Percentiles rank a stretch among this genome's conserved stretches.
Evolutionary conservation across 768 basidiomycete species (phyloP).

Genomic region (Podaxis sp.): DNA sequence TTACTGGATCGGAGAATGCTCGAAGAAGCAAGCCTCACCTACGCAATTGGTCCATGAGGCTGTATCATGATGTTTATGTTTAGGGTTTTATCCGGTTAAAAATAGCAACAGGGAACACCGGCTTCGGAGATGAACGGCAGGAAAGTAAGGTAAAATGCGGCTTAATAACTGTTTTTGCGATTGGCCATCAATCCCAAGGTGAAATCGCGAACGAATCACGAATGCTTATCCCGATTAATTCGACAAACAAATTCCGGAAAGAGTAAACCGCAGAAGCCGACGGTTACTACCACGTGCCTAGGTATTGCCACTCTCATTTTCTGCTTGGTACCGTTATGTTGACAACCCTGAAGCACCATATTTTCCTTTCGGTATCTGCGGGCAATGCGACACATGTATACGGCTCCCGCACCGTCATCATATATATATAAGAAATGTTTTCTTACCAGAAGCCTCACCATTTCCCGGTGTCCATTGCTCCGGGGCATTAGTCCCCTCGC

Average conservation of each 20-base stretch:
- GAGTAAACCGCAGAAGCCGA: not conserved
- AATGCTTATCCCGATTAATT: not conserved
- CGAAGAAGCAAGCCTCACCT: not conserved
- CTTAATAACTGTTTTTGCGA: not conserved
- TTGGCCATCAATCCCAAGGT: not conserved
- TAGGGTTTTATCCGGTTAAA: not conserved
- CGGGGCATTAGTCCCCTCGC: not conserved
- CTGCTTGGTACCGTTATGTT: not conserved
- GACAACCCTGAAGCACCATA: not conserved
- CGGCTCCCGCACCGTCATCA: not conserved
- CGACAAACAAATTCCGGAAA: not conserved
- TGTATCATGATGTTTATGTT: not conserved
- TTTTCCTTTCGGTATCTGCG: not conserved
- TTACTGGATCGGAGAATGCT: not conserved
- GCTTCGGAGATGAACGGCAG: not conserved
- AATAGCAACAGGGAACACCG: not conserved
- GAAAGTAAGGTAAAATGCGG: no score
- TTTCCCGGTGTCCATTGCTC: not conserved
- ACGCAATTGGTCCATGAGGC: not conserved
- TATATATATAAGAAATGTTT: not conserved
- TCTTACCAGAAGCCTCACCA: not conserved
- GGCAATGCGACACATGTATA: not conserved
- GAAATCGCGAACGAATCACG: not conserved
- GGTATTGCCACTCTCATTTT: not conserved
- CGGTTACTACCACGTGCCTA: not conserved